Evolutionary conservation across 345 rosid species (phyloP), one percentile per base, ranked within the genome.

Genomic region (Clarkia xantiana): DNA sequence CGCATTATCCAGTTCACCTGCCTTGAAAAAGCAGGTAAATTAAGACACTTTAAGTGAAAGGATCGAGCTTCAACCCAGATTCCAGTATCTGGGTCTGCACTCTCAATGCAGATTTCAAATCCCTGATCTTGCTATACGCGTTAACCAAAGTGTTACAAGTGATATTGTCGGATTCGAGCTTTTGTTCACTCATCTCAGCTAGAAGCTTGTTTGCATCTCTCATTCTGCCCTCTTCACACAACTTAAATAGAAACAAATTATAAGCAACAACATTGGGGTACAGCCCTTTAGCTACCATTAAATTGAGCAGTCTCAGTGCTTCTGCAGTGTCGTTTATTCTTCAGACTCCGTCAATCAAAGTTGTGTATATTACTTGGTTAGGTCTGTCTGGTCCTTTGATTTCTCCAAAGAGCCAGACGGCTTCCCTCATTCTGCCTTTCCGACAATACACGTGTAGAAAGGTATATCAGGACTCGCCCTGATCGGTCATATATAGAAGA

Each of bases 391-490:
- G 69, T 1, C 69, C 76, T 67, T 73, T 83, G 11, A 79, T 83
- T 61, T 90, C 96, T 47, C 72, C 76, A 55, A 83, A 81, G 29
- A 83, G 65, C 73, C 80, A 70, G 1, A 71, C 47, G 13, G 94
- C 97, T 50, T 90, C 97, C 40, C 88, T 78, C 94, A 86, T 81
- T 71, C 97, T 81, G 59, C 96, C 96, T 71, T 90, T 89, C 75
- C 81, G 81, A 67, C 82, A 59, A 56, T 68, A 79, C 13, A 84
- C 94, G 49, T 81, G 54, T 58, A 90, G 71, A 53, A 90, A 86
- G 0, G 96, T 29, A 86, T 79, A 67, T 83, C 95, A 53, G 84
- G 97, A 70, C 18, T 62, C 38, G 86, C 48, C 23, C 78, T 82
- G 10, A 64, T n/a, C n/a, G n/a, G n/a, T n/a, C n/a, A n/a, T n/a